Evolutionary conservation across 2,329 filamentous ascomycete species (phyloP), one percentile per base, ranked within the genome.

Genomic region (Lachnellula willkommii): DNA sequence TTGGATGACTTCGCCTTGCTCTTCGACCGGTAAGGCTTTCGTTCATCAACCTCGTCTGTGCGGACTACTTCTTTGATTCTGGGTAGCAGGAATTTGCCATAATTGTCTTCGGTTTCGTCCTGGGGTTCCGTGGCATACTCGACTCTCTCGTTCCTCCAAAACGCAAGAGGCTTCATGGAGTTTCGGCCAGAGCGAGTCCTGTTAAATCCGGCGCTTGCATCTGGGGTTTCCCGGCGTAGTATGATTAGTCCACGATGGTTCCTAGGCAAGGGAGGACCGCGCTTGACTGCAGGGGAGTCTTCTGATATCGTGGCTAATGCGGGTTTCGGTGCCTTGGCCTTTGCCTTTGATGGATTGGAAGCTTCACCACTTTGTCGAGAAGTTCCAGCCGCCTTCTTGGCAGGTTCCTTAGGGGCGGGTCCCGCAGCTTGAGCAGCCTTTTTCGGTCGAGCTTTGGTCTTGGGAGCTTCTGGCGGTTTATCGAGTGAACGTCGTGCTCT

Each of bases 91-190:
- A 88, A 86, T 42, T 78, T 76, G n/a, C 78, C 77, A 39, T 71
- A 53, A 62, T 64, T 50, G 76, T 71, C 55, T 75, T 80, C 80
- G 28, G 75, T 74, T 45, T 72, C 71, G 49, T 84, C 82, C 24
- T 83, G 80, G 17, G 80, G 77, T 8, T 32, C 28, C 28, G 28
- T 32, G 28, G 9, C 28, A 51, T 86, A 89, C 22, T 90, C 81
- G 47, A 88, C 82, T 53, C 82, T 82, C 69, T 97, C 93, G 62
- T 91, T 91, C 65, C 85, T 85, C 93, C 93, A 97, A 69, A 81
- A 95, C 26, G 89, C 84, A 36, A 96, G 73, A 0, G 92, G 94
- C 58, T 83, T 83, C 59, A 90, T 85, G 9, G 89, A 90, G 52
- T 84, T 82, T 55, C 94, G 83, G 2, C 90, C 92, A 12, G 87